Evolutionary conservation across 2,329 filamentous ascomycete genomes (phyloP), one percentile per base, ranked within the genome.

Genomic region (Monosporascus cannonballus): DNA sequence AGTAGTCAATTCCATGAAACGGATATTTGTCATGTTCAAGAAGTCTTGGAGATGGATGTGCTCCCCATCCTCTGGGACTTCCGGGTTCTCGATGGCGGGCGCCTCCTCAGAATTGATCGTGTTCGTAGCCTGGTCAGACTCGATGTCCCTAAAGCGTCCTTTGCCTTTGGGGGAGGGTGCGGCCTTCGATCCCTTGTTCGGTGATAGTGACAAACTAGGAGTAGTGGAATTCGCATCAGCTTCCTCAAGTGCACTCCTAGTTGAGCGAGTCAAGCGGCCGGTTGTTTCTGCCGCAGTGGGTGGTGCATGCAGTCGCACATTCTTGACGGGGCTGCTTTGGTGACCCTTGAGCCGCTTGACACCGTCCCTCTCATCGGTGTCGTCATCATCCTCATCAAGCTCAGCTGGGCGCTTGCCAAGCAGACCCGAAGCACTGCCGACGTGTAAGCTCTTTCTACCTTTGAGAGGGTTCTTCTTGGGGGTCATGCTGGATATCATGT

Each of bases 1-100:
- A 0, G 93, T 96, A n/a, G 87, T 96, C 48, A 99, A 77, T 67
- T 99, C 94, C 89, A 99, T 96, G 73, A 99, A 99, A 51, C 92
- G 89, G 63, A 99, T 96, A 54, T 90, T 95, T 2, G 93, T 96
- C 84, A 96, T 85, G 57, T 95, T 90, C 45, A 99, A 74, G 71
- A 99, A 99, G 50, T 96, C 89, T 61, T 96, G 90, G 3, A 99
- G 77, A 46, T 92, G 87, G 51, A 96, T 91, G 22, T 78, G 79
- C 25, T 85, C 80, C 20, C 79, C 77, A 14, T 75, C 69, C 20
- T 76, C 76, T 49, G 76, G 71, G 24, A 73, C 61, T 44, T 78
- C 70, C 2, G 64, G 64, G 20, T 74, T 72, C 53, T 76, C 66
- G 48, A 72, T 64, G n/a, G 69, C 61, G 48, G 67, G 61, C 15